These are phyloP conservation scores for Diaporthe caulivora DNA, from an alignment of 2,329 filamentous ascomycete genomes.

Conservation along the genomic window DNA sequence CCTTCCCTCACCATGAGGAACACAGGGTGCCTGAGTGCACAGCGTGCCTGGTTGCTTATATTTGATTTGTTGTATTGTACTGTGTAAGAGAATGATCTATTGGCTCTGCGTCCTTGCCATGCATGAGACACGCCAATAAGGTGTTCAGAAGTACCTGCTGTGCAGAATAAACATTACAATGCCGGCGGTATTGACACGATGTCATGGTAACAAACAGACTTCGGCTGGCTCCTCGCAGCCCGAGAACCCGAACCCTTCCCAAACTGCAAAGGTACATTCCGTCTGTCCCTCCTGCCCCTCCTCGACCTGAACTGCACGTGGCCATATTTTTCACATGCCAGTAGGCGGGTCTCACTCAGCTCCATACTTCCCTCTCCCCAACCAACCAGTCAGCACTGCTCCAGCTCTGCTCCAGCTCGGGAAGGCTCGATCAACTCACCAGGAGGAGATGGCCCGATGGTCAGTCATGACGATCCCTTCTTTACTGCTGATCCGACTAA, in stretches of 20 bases:
- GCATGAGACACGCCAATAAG: background rate
- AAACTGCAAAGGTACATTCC: background rate
- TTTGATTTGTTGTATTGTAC: background rate
- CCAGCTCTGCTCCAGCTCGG: slow-evolving; percentile 6
- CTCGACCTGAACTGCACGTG: background rate
- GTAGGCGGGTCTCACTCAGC: background rate
- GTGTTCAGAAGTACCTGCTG: background rate
- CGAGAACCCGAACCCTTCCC: slow-evolving; percentile 13
- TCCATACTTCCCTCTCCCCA: background rate
- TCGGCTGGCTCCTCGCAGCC: background rate
- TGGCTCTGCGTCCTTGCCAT: background rate
- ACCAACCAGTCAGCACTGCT: slow-evolving; percentile 10
- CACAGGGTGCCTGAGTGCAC: background rate
- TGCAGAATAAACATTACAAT: background rate
- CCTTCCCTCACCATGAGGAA: no score
- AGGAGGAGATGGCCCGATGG: slow-evolving; percentile 19
- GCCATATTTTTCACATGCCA: slow-evolving; percentile 27
- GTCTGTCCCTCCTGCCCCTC: background rate
- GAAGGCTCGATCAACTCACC: slow-evolving; percentile 14
- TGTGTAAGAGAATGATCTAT: background rate
- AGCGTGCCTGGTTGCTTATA: background rate
- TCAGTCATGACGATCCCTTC: slow-evolving; percentile 29
- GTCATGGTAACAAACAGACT: slow-evolving; percentile 12
- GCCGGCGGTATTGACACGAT: slow-evolving; percentile 11
- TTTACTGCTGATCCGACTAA: background rate